Evolutionary conservation across 1,284 basidiomycete species (phyloP).

Genomic region (Fomes fomentarius): DNA sequence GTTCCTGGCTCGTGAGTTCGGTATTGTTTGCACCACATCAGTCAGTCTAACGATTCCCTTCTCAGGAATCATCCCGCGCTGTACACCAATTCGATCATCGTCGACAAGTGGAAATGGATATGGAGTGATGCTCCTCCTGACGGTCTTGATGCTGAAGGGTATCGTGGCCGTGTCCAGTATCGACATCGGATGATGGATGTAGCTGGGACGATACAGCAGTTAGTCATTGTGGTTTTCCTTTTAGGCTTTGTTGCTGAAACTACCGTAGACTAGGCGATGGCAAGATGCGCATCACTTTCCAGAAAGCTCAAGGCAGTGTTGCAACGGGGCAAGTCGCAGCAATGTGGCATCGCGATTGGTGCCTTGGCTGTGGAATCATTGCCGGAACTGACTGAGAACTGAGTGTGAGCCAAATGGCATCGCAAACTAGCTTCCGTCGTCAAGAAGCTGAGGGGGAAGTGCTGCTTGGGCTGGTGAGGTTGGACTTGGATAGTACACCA

Average conservation of each 20-base stretch:
- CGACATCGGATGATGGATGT: constrained; percentile 71
- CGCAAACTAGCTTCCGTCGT: neutral
- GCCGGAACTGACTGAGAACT: constrained; percentile 9
- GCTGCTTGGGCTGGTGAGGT: neutral
- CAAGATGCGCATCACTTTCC: constrained; percentile 51
- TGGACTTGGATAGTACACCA: constrained; percentile 5
- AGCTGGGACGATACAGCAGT: constrained; percentile 48
- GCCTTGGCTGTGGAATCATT: constrained; percentile 84
- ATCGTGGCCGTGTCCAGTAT: constrained; percentile 63
- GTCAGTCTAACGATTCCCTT: neutral
- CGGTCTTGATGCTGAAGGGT: constrained; percentile 47
- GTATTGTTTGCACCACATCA: neutral
- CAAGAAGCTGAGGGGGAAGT: neutral
- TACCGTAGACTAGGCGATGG: constrained; percentile 8
- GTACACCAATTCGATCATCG: constrained; percentile 48
- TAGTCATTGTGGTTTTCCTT: neutral
- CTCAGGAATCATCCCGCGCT: constrained; percentile 69
- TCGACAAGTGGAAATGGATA: constrained; percentile 75
- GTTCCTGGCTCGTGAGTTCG: constrained; percentile 72
- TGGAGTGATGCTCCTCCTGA: constrained; percentile 63
- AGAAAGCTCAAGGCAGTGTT: constrained; percentile 68
- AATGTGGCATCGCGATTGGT: constrained; percentile 77
- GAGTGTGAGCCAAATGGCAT: neutral
- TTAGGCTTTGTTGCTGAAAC: neutral
- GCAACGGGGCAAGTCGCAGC: constrained; percentile 81